Conservation (phyloP, 768 basidiomycete genomes). For the Paxillus ammoniavirescens region DNA sequence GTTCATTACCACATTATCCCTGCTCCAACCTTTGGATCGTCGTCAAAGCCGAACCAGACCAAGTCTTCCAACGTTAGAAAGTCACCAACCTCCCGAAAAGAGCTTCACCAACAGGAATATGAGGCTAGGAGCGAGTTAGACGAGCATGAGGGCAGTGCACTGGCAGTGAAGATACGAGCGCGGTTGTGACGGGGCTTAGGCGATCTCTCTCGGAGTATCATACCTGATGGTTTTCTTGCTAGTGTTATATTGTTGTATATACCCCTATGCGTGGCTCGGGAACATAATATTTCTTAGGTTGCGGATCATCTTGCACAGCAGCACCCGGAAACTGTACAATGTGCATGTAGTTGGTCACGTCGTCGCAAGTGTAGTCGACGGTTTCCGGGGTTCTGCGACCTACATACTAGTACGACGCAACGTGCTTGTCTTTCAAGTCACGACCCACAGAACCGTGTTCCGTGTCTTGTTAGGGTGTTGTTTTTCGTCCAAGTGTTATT, state of each 20-base stretch:
- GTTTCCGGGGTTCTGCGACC: too few relatives aligned
- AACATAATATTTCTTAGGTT: too few relatives aligned
- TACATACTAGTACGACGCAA: too few relatives aligned
- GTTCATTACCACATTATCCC: slow-evolving; percentile 80
- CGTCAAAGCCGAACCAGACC: background rate
- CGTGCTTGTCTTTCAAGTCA: too few relatives aligned
- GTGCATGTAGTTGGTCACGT: too few relatives aligned
- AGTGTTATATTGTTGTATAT: background rate
- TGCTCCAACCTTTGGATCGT: slow-evolving; percentile 48
- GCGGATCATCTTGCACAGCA: background rate
- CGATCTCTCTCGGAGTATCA: background rate
- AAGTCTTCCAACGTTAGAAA: background rate
- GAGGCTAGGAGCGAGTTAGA: slow-evolving; percentile 59
- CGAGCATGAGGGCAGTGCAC: slow-evolving; percentile 48
- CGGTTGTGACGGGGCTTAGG: slow-evolving; percentile 30
- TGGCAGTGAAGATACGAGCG: slow-evolving; percentile 48
- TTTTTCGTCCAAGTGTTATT: too few relatives aligned
- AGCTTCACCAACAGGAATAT: slow-evolving; percentile 63
- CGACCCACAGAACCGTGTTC: too few relatives aligned
- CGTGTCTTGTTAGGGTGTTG: too few relatives aligned
- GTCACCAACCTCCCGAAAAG: slow-evolving; percentile 38
- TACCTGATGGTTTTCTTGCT: background rate
- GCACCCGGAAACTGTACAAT: slow-evolving; percentile 76
- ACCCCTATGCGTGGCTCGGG: background rate
- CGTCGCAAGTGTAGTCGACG: too few relatives aligned